Evolutionary conservation across 2,329 filamentous ascomycete genomes (phyloP).

Genomic region (Phialocephala subalpina): DNA sequence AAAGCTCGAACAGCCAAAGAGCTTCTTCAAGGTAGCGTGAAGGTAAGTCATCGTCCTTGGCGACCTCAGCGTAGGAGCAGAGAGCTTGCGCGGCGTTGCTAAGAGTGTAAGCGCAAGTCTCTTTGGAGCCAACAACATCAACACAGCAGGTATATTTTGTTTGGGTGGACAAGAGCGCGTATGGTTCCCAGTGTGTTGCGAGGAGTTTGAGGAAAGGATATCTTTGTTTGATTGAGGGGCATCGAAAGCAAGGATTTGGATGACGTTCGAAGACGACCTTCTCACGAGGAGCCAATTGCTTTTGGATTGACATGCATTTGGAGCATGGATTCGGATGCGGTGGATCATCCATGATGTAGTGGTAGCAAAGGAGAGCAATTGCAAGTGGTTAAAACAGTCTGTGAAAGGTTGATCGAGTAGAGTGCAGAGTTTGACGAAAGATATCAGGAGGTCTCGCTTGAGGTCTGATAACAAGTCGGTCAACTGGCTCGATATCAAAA

Average conservation of each 20-base stretch:
- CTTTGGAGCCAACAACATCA: not conserved
- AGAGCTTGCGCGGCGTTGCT: conserved; percentile 75
- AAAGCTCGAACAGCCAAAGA: conserved; percentile 65
- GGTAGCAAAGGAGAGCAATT: not conserved
- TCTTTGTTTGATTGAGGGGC: not conserved
- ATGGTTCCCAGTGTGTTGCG: not conserved
- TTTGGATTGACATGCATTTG: not conserved
- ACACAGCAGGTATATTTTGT: not conserved
- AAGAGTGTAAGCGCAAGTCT: conserved; percentile 22
- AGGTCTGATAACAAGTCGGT: not conserved
- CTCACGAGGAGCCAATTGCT: not conserved
- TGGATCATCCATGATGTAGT: too few relatives aligned
- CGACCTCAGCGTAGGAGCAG: conserved; percentile 68
- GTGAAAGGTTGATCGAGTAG: not conserved
- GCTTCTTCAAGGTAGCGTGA: conserved; percentile 63
- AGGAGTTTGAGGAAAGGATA: not conserved
- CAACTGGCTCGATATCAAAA: too few relatives aligned
- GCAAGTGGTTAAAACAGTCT: not conserved
- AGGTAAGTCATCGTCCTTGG: conserved; percentile 56
- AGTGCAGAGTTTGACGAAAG: too few relatives aligned
- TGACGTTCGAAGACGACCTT: not conserved
- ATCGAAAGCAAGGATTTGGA: not conserved
- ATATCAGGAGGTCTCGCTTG: too few relatives aligned
- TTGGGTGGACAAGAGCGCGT: not conserved
- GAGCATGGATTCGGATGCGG: too few relatives aligned